Base-by-base conservation (phyloP, 2,329 filamentous ascomycete species). In the Sordariomycetes sp. region DNA sequence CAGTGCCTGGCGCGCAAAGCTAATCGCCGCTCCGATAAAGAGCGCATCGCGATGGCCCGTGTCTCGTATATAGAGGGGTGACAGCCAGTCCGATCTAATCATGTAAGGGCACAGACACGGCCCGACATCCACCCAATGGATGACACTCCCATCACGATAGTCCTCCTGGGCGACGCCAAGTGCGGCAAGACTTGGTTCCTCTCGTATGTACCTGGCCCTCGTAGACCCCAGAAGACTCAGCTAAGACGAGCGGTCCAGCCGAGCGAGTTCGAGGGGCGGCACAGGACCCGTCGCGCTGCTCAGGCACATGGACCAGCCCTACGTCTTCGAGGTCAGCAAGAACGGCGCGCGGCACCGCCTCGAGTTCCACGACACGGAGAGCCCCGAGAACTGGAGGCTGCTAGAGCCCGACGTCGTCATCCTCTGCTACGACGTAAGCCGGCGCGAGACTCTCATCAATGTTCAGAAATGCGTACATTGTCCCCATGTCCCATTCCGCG, bases 131-230 rank as follows among this genome's bases (percentile, higher is more conserved):
- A 24, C 45, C 62, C 20, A n/a, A 79, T 79, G 75, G 76, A 81
- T 55, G 62, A 70, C 42, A 67, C 76, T 57, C 70, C 70, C 54
- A 70, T 82, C 63, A 79, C 71, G n/a, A 69, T 84, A 15, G 66
- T 84, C 32, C 66, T 84, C 22, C 69, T 84, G n/a, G 81, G 81
- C 35, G 80, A 84, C 66, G 74, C 77, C 59, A 72, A 73, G 63
- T 79, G 79, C 61, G 81, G 81, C 57, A 85, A 84, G 67, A 80
- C 79, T 24, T 81, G 76, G 0, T 83, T 84, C 65, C 65, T 84
- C 63, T 81, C 80, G 81, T 84, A 64, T 61, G 80, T 62, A 50
- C 28, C 28, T 4, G 28, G 28, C 28, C 13, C 45, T 4, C 8
- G 45, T 24, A 20, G 12, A 45, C n/a, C 39, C n/a, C n/a, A 17